These are phyloP conservation scores for Arabidopsis suecica DNA, from an alignment of 345 rosid species.

Conservation along the genomic window DNA sequence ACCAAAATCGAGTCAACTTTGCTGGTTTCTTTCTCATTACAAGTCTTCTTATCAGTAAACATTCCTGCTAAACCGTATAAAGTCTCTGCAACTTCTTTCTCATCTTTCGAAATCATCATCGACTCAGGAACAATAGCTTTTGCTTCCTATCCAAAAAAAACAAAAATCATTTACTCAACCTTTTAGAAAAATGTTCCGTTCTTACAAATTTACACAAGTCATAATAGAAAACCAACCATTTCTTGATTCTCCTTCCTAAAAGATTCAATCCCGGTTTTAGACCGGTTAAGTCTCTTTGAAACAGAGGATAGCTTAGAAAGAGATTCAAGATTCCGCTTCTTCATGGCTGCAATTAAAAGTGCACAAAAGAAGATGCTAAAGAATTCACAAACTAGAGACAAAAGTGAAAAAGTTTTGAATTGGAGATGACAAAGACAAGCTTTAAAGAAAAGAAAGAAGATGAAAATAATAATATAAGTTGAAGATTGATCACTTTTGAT, in stretches of 20 bases:
- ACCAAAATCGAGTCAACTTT: slow-evolving; percentile 44
- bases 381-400: background rate
- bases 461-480: background rate
- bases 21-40: slow-evolving; percentile 32
- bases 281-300: slow-evolving; percentile 59
- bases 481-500: slow-evolving; percentile 27
- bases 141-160: slow-evolving; percentile 28
- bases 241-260: slow-evolving; percentile 49
- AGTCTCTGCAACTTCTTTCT: slow-evolving; percentile 95
- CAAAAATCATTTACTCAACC: background rate
- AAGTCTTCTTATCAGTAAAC: slow-evolving; percentile 54
- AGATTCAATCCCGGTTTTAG: slow-evolving; percentile 48
- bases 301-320: slow-evolving; percentile 53
- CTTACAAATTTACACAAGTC: background rate
- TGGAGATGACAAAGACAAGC: slow-evolving; percentile 39
- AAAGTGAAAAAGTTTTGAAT: slow-evolving; percentile 25
- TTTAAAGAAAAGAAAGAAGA: slow-evolving; percentile 26
- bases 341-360: slow-evolving; percentile 73
- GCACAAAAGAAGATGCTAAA: slow-evolving; percentile 12
- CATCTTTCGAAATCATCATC: slow-evolving; percentile 75
- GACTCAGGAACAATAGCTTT: slow-evolving; percentile 49
- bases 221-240: slow-evolving; percentile 50
- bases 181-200: background rate
- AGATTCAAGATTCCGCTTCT: slow-evolving; percentile 70
- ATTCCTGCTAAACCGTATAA: slow-evolving; percentile 80